Percentiles rank a stretch among this genome's conserved stretches.
phyloP scores from a whole-genome alignment of 2,329 filamentous ascomycete species.

The Hypoxylon sp. region DNA sequence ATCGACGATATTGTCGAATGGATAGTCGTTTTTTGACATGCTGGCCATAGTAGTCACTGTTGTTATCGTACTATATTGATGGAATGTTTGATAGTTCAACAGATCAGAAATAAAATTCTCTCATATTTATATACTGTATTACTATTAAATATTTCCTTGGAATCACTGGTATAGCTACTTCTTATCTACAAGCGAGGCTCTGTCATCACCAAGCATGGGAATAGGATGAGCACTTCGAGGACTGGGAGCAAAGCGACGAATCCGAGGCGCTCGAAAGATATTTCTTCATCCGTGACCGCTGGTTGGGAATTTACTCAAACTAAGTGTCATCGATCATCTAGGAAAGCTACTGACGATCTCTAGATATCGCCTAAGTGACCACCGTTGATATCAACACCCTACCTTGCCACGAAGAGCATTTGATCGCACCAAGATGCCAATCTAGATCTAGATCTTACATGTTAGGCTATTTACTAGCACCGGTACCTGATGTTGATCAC shows the following conservation, averaged over 20 bases:
- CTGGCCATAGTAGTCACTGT: neutral
- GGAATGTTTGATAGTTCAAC: neutral
- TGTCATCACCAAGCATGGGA: neutral
- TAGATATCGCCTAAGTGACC: neutral
- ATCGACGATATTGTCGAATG: constrained; percentile 16
- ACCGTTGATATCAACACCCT: neutral
- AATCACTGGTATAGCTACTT: no score
- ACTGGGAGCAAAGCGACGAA: no score
- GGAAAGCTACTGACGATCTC: neutral
- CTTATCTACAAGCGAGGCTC: neutral
- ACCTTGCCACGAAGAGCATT: neutral
- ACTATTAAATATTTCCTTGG: neutral
- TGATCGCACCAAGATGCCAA: neutral
- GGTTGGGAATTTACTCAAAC: neutral
- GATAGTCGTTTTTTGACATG: constrained; percentile 10
- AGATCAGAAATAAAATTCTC: neutral
- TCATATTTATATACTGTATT: neutral
- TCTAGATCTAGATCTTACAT: neutral
- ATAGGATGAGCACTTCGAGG: no score
- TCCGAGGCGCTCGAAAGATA: neutral
- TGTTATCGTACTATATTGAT: neutral
- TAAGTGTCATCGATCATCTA: neutral
- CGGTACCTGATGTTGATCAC: neutral
- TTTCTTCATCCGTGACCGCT: neutral
- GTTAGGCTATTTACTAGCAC: neutral